Percentiles rank a stretch among this genome's conserved stretches.
phyloP scores from a whole-genome alignment of 441 rosid species.

The Jatropha podagrica region DNA sequence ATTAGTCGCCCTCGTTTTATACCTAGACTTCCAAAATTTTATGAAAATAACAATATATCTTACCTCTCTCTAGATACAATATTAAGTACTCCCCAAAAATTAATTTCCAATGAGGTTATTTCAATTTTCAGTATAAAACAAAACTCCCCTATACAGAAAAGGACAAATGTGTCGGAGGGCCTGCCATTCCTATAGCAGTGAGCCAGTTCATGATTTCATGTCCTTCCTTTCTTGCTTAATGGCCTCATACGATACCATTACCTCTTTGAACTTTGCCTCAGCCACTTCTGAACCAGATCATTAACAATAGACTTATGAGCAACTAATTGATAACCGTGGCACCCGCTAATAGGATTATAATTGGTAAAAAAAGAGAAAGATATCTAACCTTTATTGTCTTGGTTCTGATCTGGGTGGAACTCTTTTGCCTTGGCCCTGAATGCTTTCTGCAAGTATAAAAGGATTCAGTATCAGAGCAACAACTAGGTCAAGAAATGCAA shows the following conservation, averaged over 20 bases:
- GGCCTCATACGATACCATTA: slow-evolving; percentile 86
- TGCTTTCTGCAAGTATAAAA: slow-evolving; percentile 57
- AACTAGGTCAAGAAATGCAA: not conserved
- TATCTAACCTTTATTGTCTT: slow-evolving; percentile 64
- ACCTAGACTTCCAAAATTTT: not conserved
- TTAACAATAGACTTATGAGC: not conserved
- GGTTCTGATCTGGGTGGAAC: slow-evolving; percentile 97
- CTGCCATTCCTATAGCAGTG: not conserved
- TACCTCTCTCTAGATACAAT: slow-evolving; percentile 11
- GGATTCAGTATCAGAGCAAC: not conserved
- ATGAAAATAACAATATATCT: not conserved
- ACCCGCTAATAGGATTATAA: not conserved
- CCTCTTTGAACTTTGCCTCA: slow-evolving; percentile 93
- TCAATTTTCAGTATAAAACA: not conserved
- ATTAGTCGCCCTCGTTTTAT: slow-evolving; percentile 10
- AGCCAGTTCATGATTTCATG: slow-evolving; percentile 28
- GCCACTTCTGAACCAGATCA: slow-evolving; percentile 59
- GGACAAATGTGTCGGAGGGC: slow-evolving; percentile 3
- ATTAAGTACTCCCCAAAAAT: slow-evolving; percentile 9
- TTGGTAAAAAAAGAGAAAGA: not conserved
- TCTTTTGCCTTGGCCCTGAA: slow-evolving; percentile 85
- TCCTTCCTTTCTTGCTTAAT: slow-evolving; percentile 73
- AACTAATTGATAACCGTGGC: not conserved
- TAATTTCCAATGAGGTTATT: not conserved
- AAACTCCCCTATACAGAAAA: not conserved